Conservation (phyloP, 148 eudicot genomes). For the Camellia lanceoleosa region DNA sequence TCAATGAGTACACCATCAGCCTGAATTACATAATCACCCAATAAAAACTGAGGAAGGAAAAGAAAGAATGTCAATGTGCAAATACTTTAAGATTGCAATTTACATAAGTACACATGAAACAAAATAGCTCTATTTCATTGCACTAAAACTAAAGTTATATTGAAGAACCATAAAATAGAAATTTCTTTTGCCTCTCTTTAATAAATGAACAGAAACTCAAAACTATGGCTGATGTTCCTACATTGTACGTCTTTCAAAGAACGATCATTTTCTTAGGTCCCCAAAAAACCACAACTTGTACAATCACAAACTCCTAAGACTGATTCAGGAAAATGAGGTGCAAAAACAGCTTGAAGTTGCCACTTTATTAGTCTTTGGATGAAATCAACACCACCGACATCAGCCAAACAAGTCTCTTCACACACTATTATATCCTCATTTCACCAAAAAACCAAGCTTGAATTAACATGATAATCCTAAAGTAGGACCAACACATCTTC, state of each 20-base stretch:
- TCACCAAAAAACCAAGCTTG: constrained; percentile 55
- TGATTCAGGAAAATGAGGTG: constrained; percentile 65
- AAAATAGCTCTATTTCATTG: not conserved
- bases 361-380: constrained; percentile 36
- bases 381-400: constrained; percentile 27
- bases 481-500: constrained; percentile 66
- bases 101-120: not conserved
- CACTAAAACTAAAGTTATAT: not conserved
- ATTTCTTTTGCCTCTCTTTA: not conserved
- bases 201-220: not conserved
- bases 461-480: constrained; percentile 62
- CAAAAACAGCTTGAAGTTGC: constrained; percentile 57
- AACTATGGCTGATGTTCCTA: not conserved
- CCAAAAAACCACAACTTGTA: constrained; percentile 60
- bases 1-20: not conserved
- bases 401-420: constrained; percentile 29
- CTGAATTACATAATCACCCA: not conserved
- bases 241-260: not conserved
- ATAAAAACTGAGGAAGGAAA: not conserved
- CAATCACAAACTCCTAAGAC: constrained; percentile 43
- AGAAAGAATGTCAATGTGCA: not conserved
- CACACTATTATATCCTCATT: constrained; percentile 34
- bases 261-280: constrained; percentile 22
- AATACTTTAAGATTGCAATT: not conserved
- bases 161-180: not conserved